Evolutionary conservation across 1,284 basidiomycete species (phyloP), one percentile per base, ranked within the genome.

Genomic region (Thecaphora thlaspeos): DNA sequence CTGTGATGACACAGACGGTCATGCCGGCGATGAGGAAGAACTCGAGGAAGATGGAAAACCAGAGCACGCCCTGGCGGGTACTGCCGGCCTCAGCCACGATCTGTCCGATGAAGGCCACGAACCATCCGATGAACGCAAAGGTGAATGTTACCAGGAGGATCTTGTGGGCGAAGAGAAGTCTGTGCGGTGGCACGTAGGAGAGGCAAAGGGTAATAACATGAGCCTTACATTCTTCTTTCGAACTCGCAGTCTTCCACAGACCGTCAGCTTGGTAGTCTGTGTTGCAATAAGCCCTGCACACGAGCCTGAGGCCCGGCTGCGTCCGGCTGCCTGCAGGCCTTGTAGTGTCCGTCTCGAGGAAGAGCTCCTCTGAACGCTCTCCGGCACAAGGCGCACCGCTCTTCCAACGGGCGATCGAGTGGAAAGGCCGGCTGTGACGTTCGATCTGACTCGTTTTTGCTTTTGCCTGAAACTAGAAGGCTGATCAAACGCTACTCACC

Each of bases 41-140:
- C 73, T 92, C 84, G 34, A 91, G 84, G 80, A 80, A 94, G 75
- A 94, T 92, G 71, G 86, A 87, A 80, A 96, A 98, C 93, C 93
- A 97, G 44, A 89, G 82, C 0, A 83, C 81, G 43, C 88, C 88
- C 52, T 88, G 88, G 3, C 23, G 22, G 5, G 41, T 46, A n/a
- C 45, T 45, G 26, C 61, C 58, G 34, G 75, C 65, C 59, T 75
- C 64, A 19, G 68, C 63, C 23, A 63, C 67, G 49, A 55, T 61
- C 67, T 74, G 90, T 15, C 85, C 84, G 71, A 95, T 87, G 81
- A 96, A 95, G 1, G 93, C 91, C 43, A 90, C 85, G 74, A 94
- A 86, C 92, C 93, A 97, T 57, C 87, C 90, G 57, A 91, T 87
- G 56, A 89, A 79, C 39, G 89, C 83, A 44, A 96, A 83, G 54